Evolutionary conservation across 306 rosid genomes (phyloP), one percentile per base, ranked within the genome.

Genomic region (Begonia fuchsioides): DNA sequence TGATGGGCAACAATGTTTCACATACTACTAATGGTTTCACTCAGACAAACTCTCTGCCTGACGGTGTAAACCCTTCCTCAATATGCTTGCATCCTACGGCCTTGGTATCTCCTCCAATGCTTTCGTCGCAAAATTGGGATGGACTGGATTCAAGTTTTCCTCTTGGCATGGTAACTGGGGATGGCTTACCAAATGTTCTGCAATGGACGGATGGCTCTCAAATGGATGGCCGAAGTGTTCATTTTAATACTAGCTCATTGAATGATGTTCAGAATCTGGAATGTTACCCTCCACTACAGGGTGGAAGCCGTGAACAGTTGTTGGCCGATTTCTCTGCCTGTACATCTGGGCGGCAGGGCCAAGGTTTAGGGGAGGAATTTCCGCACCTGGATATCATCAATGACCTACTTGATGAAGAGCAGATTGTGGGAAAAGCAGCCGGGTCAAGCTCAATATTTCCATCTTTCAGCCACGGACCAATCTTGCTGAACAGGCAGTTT

Each of bases 361-460:
- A 72, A 79, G 94, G 85, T 39, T 59, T 73, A 49, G 54, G 69
- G 3, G 96, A 92, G 54, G 98, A 90, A 49, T 92, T 92, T 64
- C 99, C 99, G 2, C 96, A 92, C 70, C 85, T 92, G 18, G 99
- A 92, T 65, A 86, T 92, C 52, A 92, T 92, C 68, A 92, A 92
- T 60, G 99, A 86, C 61, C 77, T 92, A 55, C 96, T 92, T 15
- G 94, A 92, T 38, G 99, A 92, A 55, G 98, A 79, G 48, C 67
- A 81, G 39, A 63, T 75, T 17, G 72, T 58, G 39, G 86, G 81
- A 46, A 68, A 17, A 55, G 59, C 72, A 0, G 47, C 66, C 8
- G 55, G 54, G 53, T 64, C 56, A 32, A 58, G 64, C 60, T 56
- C 85, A 8, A 68, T 47, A 56, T 84, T 70, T 46, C 59, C 57